phyloP scores from a whole-genome alignment of 208 protist genomes.

The Crithidia bombi region DNA sequence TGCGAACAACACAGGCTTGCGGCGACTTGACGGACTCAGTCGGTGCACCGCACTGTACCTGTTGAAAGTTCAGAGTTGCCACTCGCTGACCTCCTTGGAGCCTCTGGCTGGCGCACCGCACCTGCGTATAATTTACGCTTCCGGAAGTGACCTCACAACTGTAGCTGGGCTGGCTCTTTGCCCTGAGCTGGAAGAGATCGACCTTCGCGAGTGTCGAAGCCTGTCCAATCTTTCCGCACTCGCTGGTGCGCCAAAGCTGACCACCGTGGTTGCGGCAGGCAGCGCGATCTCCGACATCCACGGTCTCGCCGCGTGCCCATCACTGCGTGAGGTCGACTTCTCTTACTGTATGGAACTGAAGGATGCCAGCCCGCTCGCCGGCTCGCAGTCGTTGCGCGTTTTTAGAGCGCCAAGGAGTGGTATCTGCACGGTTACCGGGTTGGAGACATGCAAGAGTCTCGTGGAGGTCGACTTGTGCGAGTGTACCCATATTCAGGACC shows the following conservation, averaged over 20 bases:
- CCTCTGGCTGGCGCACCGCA: constrained; percentile 8
- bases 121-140: neutral
- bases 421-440: neutral
- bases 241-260: constrained; percentile 6
- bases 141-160: neutral
- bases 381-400: neutral
- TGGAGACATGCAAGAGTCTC: constrained; percentile 2
- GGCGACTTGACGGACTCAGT: neutral
- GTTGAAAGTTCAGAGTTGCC: neutral
- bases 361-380: neutral
- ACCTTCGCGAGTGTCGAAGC: constrained; percentile 8
- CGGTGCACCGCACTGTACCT: constrained; percentile 8
- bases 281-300: constrained; percentile 4
- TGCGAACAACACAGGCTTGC: neutral
- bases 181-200: constrained; percentile 9
- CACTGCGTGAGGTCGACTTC: constrained; percentile 1
- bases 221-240: neutral
- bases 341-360: constrained; percentile 7
- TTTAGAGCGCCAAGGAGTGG: neutral
- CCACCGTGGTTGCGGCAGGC: neutral
- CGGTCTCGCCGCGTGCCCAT: constrained; percentile 6
- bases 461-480: neutral
- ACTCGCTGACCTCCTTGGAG: constrained; percentile 1
- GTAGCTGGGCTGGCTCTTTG: constrained; percentile 2
- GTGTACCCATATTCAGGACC: neutral